Evolutionary conservation across 768 basidiomycete genomes (phyloP).

Genomic region (Kockovaella imperatae): DNA sequence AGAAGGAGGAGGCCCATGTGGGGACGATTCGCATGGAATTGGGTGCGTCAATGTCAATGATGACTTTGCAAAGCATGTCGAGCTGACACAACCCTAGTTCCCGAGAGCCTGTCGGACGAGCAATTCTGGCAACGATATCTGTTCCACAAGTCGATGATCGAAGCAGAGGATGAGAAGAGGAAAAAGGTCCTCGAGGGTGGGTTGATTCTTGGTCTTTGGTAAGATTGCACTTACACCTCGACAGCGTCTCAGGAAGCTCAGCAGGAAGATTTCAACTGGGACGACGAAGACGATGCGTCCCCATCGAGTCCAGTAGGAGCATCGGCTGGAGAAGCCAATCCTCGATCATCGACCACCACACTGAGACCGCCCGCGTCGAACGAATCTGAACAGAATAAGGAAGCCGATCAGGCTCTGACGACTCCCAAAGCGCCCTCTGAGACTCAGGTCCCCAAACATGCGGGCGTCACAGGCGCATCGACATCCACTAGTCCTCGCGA

Average conservation of each 20-base stretch:
- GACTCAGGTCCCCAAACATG: not conserved
- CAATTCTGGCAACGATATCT: conserved; percentile 44
- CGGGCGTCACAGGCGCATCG: too few relatives aligned
- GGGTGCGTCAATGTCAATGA: conserved; percentile 16
- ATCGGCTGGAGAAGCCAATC: not conserved
- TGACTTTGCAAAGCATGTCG: not conserved
- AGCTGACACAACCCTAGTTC: conserved; percentile 24
- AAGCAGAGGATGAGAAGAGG: conserved; percentile 38
- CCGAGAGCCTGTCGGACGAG: conserved; percentile 34
- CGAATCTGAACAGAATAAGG: not conserved
- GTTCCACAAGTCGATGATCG: conserved; percentile 42
- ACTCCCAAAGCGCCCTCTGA: not conserved
- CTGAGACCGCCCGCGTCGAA: not conserved
- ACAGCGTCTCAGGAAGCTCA: conserved; percentile 24
- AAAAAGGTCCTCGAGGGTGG: conserved; percentile 37
- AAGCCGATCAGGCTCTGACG: not conserved
- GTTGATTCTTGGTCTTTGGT: conserved; percentile 1
- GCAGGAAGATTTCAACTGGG: conserved; percentile 44
- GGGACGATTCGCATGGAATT: conserved; percentile 35
- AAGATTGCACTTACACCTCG: not conserved
- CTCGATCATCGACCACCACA: not conserved
- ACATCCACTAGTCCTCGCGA: conserved; percentile 32
- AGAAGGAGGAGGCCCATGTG: conserved; percentile 29
- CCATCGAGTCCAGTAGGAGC: not conserved
- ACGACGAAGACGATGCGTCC: conserved; percentile 28